Evolutionary conservation across 2,329 filamentous ascomycete genomes (phyloP), one percentile per base, ranked within the genome.

Genomic region (Exophiala oligosperma): DNA sequence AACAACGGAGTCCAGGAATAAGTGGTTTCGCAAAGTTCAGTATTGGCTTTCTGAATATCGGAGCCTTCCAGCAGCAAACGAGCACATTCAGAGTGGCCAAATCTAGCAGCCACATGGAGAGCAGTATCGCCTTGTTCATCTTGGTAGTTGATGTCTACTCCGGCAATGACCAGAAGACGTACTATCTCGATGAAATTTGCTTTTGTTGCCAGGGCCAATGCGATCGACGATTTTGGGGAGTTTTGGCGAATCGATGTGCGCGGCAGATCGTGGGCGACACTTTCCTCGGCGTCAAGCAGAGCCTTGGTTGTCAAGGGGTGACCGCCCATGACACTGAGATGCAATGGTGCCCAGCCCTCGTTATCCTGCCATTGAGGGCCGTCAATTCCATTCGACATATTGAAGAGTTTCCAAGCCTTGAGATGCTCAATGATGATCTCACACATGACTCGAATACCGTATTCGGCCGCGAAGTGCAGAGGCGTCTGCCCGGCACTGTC

Each of bases 1-100:
- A 96, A 94, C 11, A 99, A 79, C n/a, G 94, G 91, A 0, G 94
- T 97, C 93, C 94, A 99, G 2, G 88, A 86, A 70, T 95, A 97
- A 0, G 89, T 88, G 54, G 88, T 89, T 70, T 99, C 94, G 0
- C 83, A 76, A 37, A 95, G 76, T 67, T 96, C 89, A 0, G 92
- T 77, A 61, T 97, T 77, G 0, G 87, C 86, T 68, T 87, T 91
- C 66, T 94, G 90, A 44, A 83, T 79, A 4, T 80, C 75, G 0
- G 84, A 87, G 2, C 90, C 90, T 14, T 86, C 80, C 2, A 97
- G 73, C 23, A 99, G 78, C 23, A 91, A 85, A 58, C 81, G 84
- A 12, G 90, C 91, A 70, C 92, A 97, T 61, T 92, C 83, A 14
- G 84, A 82, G 69, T 96, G 90, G 14, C 92, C 92, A 68, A 93